A percentile compares a stretch with the other conserved stretches of the same genome.
Conservation (phyloP, 2,329 filamentous ascomycete species). For the Colletotrichum tabaci region DNA sequence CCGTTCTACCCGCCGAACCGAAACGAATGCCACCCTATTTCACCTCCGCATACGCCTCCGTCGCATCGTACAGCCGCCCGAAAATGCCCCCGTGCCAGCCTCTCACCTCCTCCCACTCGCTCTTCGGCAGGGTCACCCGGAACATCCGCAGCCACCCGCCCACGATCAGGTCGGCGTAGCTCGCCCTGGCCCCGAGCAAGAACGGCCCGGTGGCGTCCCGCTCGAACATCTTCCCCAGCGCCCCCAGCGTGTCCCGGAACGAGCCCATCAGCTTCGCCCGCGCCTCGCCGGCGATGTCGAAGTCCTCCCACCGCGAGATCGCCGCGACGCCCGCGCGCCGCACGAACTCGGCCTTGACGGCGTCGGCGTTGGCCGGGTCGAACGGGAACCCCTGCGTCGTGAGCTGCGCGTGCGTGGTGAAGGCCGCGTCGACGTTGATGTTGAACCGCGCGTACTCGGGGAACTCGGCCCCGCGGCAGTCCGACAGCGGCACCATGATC, state of each 20-base stretch:
- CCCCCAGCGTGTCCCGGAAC: constrained; percentile 59
- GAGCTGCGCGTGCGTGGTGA: constrained; percentile 62
- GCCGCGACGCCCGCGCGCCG: constrained; percentile 62
- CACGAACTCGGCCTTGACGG: constrained; percentile 62
- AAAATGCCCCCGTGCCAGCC: constrained; percentile 67
- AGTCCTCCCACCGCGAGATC: constrained; percentile 60
- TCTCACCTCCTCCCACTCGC: constrained; percentile 63
- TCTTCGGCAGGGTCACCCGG: constrained; percentile 53
- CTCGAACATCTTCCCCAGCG: constrained; percentile 58
- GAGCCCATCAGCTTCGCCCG: constrained; percentile 55
- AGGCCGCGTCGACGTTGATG: constrained; percentile 66
- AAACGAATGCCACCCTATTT: constrained; percentile 43
- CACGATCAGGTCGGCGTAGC: constrained; percentile 71
- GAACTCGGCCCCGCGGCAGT: constrained; percentile 47
- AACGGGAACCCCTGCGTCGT: constrained; percentile 61
- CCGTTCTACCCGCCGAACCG: background rate
- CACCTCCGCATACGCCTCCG: constrained; percentile 54
- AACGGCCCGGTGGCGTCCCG: constrained; percentile 61
- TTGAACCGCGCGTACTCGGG: constrained; percentile 67
- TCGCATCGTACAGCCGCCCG: constrained; percentile 63
- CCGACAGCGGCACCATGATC: constrained; percentile 54
- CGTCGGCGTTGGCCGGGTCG: constrained; percentile 63
- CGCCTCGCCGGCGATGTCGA: constrained; percentile 55
- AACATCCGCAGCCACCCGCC: constrained; percentile 70
- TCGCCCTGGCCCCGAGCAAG: constrained; percentile 59